Evolutionary conservation across 345 rosid genomes (phyloP).

Genomic region (Sapria himalayana): DNA sequence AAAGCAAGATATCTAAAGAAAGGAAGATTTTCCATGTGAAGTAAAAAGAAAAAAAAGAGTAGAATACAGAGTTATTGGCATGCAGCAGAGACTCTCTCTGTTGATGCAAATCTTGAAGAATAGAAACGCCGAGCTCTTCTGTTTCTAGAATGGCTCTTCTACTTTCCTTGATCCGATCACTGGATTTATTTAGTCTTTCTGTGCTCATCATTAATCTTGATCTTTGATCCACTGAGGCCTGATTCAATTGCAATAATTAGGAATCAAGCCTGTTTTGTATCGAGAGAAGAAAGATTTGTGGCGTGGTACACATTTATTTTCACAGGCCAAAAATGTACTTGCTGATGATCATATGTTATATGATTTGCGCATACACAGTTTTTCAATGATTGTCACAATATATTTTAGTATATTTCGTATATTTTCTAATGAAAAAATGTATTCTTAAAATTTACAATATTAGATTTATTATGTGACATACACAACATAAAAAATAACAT

Average conservation of each 20-base stretch:
- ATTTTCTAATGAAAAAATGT: too few relatives aligned
- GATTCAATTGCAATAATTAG: constrained; percentile 6
- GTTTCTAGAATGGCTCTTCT: constrained; percentile 91
- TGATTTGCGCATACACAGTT: too few relatives aligned
- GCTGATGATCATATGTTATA: too few relatives aligned
- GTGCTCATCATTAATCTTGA: constrained; percentile 65
- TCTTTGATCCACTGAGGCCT: constrained; percentile 93
- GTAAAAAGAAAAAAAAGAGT: neutral
- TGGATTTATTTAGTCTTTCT: constrained; percentile 39
- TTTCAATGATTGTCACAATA: too few relatives aligned
- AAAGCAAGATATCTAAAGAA: neutral
- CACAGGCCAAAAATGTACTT: too few relatives aligned
- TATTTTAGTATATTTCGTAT: too few relatives aligned
- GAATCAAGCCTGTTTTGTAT: too few relatives aligned
- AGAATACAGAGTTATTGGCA: constrained; percentile 43
- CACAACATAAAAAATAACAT: too few relatives aligned
- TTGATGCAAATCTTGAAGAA: constrained; percentile 80
- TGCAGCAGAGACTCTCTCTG: constrained; percentile 79
- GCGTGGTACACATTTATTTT: too few relatives aligned
- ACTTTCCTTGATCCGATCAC: constrained; percentile 67
- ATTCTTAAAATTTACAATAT: too few relatives aligned
- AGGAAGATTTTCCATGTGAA: neutral
- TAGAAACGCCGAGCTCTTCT: constrained; percentile 92
- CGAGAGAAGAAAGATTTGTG: too few relatives aligned
- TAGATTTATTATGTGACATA: too few relatives aligned